Percentiles rank a stretch among this genome's conserved stretches.
Evolutionary conservation across 2,329 filamentous ascomycete genomes (phyloP).

Genomic region (Myriangium duriaei): DNA sequence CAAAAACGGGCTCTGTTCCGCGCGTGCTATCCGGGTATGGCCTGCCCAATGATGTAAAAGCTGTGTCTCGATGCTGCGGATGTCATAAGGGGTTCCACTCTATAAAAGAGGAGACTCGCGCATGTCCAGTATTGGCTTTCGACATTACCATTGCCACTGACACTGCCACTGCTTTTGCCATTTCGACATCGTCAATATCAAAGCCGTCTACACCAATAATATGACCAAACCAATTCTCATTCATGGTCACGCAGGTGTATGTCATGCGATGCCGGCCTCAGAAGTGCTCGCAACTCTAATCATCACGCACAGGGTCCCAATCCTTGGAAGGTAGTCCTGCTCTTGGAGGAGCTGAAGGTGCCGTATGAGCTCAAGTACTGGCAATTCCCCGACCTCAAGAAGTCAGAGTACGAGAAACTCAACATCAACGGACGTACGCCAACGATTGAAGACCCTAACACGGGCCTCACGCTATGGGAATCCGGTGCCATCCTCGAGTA

Average conservation of each 20-base stretch:
- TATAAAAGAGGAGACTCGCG: no score
- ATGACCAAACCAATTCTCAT: constrained; percentile 14
- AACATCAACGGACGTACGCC: constrained; percentile 33
- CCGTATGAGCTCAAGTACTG: constrained; percentile 27
- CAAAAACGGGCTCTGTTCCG: no score
- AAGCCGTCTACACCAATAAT: constrained; percentile 3
- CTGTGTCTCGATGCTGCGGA: no score
- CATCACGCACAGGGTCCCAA: constrained; percentile 29
- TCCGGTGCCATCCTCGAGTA: constrained; percentile 20
- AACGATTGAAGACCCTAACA: constrained; percentile 37
- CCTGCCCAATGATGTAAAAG: no score
- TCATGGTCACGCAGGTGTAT: constrained; percentile 11
- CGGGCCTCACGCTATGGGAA: constrained; percentile 29
- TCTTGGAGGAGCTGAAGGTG: constrained; percentile 33
- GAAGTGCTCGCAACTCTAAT: no score
- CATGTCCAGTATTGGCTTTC: no score
- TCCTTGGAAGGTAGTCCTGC: constrained; percentile 33
- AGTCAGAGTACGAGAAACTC: constrained; percentile 24
- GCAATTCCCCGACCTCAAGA: constrained; percentile 29
- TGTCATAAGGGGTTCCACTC: no score
- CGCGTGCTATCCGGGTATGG: no score
- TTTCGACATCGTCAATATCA: no score
- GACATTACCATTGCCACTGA: no score
- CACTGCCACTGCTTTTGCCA: no score
- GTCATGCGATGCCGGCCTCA: not conserved